Conservation (phyloP, 805 yeast species). For the Kuraishia cidri region DNA sequence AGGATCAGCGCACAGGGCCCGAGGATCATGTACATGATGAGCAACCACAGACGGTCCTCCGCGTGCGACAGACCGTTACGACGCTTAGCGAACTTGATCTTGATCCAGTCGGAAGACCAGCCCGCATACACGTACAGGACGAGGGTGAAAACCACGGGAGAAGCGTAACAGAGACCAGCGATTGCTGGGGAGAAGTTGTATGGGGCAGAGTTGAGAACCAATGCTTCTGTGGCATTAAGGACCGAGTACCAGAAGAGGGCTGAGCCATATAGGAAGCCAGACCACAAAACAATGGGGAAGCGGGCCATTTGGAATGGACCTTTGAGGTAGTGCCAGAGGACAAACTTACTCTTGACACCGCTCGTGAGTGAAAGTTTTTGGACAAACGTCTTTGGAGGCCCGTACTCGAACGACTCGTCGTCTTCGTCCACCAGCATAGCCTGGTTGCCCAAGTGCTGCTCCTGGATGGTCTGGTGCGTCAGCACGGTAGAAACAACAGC, state of each 20-base stretch:
- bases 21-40: slow-evolving; percentile 33
- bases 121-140: slow-evolving; percentile 39
- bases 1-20: slow-evolving; percentile 48
- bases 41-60: slow-evolving; percentile 48
- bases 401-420: neutral
- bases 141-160: slow-evolving; percentile 40
- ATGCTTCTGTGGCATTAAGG: slow-evolving; percentile 37
- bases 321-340: slow-evolving; percentile 18
- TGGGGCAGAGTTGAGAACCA: slow-evolving; percentile 34
- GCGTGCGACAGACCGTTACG: slow-evolving; percentile 46
- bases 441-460: neutral
- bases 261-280: slow-evolving; percentile 45
- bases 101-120: slow-evolving; percentile 39
- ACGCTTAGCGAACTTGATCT: slow-evolving; percentile 34
- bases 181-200: slow-evolving; percentile 38
- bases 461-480: neutral
- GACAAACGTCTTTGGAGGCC: slow-evolving; percentile 7
- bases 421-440: neutral
- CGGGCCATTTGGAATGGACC: slow-evolving; percentile 31
- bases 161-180: slow-evolving; percentile 42
- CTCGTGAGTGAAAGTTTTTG: slow-evolving; percentile 25
- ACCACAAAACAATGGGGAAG: slow-evolving; percentile 49
- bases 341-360: slow-evolving; percentile 24
- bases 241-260: slow-evolving; percentile 39
- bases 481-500: neutral